Base-by-base conservation (phyloP, 805 yeast species). In the Wickerhamomyces rabaulensis region DNA sequence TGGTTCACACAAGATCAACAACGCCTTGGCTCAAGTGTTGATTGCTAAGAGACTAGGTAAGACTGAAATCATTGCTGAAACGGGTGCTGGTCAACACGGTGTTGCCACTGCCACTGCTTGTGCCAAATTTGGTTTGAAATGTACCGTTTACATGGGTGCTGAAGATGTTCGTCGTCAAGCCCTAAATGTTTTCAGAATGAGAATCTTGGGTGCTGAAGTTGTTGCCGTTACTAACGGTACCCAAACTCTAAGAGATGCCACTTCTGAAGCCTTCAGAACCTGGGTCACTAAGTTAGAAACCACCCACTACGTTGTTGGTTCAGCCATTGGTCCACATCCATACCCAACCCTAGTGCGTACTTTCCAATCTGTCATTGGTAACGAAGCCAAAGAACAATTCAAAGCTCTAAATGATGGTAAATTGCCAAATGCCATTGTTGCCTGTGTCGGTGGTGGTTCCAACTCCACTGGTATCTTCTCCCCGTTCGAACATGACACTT, bases 371-470 rank as follows among this genome's bases (percentile, higher is more conserved):
- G 95, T 94, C 29, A 94, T 94, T 68, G 99, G 99, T 58, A 75
- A 81, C 44, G 99, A 94, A 73, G 87, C 97, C 40, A 90, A 87
- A 68, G 84, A 87, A 66, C 96, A 94, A 70, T 91, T 91, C 71
- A 80, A 78, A 54, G 80, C 78, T 54, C 70, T 84, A 56, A 89
- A 87, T 66, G 71, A 79, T 51, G 96, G 96, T 37, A 83, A 80
- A 59, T 75, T 94, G 53, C 99, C 99, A 41, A 87, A 94, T 61
- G 89, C 91, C 17, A 81, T 94, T 38, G 97, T 94, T 52, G 99
- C 99, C 2, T 94, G 99, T 76, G 99, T 94, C 43, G 99, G 99
- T 61, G 99, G 99, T 62, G 99, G 99, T 46, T 89, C 97, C 17
- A 94, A 94, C 76, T 84, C 96, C 43, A 81, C 95, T 27, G 99